These are phyloP conservation scores for Yueomyces sp. DNA, from an alignment of 1,139 yeast genomes.

Conservation along the genomic window DNA sequence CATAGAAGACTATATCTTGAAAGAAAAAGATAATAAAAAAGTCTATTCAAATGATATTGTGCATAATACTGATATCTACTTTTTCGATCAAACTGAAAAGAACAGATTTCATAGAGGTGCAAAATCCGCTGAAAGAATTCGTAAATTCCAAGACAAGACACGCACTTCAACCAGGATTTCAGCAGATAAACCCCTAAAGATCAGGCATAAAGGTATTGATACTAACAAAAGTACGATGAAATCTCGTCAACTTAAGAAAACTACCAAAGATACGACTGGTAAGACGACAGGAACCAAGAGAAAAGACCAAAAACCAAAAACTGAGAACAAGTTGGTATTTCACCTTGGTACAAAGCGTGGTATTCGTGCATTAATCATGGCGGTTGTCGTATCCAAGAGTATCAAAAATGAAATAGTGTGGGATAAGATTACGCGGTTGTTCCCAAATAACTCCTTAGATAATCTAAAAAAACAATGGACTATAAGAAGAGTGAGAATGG, in stretches of 20 bases:
- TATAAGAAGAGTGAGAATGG: constrained; percentile 20
- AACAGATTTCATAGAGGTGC: constrained; percentile 18
- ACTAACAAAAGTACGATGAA: neutral
- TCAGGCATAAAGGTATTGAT: neutral
- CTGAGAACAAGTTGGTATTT: constrained; percentile 1
- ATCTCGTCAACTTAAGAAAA: neutral
- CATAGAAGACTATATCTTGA: constrained; percentile 10
- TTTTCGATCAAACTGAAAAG: constrained; percentile 22
- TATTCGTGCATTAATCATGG: constrained; percentile 16
- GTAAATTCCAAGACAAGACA: constrained; percentile 15
- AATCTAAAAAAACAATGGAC: constrained; percentile 24
- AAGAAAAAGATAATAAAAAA: constrained; percentile 18
- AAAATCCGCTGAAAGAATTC: constrained; percentile 22
- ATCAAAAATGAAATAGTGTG: constrained; percentile 23
- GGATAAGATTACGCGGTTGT: constrained; percentile 19
- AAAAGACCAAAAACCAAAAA: neutral
- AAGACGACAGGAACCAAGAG: neutral
- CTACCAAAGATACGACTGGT: neutral
- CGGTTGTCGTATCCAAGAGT: constrained; percentile 23
- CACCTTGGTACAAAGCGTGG: constrained; percentile 14
- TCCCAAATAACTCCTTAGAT: constrained; percentile 21
- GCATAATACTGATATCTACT: constrained; percentile 22
- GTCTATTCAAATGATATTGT: constrained; percentile 15
- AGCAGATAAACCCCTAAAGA: constrained; percentile 1
- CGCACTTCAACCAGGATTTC: constrained; percentile 1